Conservation (phyloP, 2,329 filamentous ascomycete genomes). For the Claviceps cyperi region DNA sequence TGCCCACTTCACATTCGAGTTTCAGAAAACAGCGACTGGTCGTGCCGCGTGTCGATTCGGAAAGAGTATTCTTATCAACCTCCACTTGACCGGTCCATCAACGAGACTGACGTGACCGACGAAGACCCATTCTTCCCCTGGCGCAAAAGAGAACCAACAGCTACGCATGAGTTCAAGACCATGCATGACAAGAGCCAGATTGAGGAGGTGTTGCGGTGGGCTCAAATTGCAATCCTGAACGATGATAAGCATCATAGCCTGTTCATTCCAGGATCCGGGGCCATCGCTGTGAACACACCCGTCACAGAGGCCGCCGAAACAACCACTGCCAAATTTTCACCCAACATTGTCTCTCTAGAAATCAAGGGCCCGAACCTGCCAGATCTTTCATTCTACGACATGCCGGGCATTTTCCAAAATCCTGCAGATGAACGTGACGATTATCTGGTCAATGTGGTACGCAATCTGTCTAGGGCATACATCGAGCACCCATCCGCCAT, state of each 20-base stretch:
- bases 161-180: conserved; percentile 45
- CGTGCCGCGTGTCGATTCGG: conserved; percentile 51
- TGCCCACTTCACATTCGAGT: conserved; percentile 72
- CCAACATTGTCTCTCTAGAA: conserved; percentile 65
- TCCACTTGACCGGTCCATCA: conserved; percentile 23
- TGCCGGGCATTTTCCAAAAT: conserved; percentile 69
- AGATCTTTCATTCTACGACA: conserved; percentile 68
- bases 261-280: conserved; percentile 38
- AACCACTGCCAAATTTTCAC: conserved; percentile 56
- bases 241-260: conserved; percentile 37
- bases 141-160: conserved; percentile 31
- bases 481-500: conserved; percentile 56
- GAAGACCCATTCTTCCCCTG: conserved; percentile 51
- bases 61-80: conserved; percentile 46
- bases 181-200: conserved; percentile 48
- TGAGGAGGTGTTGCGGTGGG: conserved; percentile 54
- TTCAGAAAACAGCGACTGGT: conserved; percentile 45
- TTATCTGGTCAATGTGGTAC: conserved; percentile 57
- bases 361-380: conserved; percentile 59
- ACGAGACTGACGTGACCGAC: conserved; percentile 31
- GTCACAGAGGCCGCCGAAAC: conserved; percentile 23
- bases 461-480: conserved; percentile 56
- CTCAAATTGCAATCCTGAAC: conserved; percentile 65
- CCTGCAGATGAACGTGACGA: conserved; percentile 47
- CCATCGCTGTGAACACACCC: conserved; percentile 22